Base-by-base conservation (phyloP, 2,329 filamentous ascomycete genomes). In the Trichoderma sp. region DNA sequence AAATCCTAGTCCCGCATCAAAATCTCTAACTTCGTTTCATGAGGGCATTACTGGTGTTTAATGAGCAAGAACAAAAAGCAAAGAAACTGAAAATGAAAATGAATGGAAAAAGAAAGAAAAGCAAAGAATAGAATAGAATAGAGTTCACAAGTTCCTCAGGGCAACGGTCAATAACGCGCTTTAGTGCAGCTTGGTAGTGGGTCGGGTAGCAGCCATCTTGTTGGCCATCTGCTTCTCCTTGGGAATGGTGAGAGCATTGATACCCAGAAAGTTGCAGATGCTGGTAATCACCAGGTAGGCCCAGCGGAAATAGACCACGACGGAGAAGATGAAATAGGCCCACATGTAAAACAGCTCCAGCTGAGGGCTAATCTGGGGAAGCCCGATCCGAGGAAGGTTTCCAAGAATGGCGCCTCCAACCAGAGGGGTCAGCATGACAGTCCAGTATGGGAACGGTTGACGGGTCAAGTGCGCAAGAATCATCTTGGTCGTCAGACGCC, bases 401-500 rank as follows among this genome's bases (percentile, higher is more conserved):
- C 87, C 90, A 48, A 98, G 81, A 2, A 94, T 75, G 7, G 93
- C 94, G 64, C 95, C 95, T 60, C 92, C 91, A 57, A 97, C 86
- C 45, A 99, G 88, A 8, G 95, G 95, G 37, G 87, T 88, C 42
- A 98, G 85, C 86, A 98, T 92, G 58, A 95, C 86, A 12, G 95
- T 98, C 93, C 94, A 98, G 85, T 92, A 96, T 1, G 95, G 95
- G 80, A 98, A 99, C 4, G 94, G 92, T 78, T 98, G 95, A 70
- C 89, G 89, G 2, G 95, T 95, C 61, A 99, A 84, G 79, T 99
- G 95, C 3, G 95, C 94, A 19, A 99, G 89, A 76, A 99, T 99
- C 80, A 98, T 98, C 84, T 98, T 99, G 45, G 95, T 99, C 0
- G 95, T 98, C 90, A 99, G 93, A 72, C 95, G 91, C 39, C 95